phyloP scores from a whole-genome alignment of 306 rosid genomes.

The Hippophae tibetana region DNA sequence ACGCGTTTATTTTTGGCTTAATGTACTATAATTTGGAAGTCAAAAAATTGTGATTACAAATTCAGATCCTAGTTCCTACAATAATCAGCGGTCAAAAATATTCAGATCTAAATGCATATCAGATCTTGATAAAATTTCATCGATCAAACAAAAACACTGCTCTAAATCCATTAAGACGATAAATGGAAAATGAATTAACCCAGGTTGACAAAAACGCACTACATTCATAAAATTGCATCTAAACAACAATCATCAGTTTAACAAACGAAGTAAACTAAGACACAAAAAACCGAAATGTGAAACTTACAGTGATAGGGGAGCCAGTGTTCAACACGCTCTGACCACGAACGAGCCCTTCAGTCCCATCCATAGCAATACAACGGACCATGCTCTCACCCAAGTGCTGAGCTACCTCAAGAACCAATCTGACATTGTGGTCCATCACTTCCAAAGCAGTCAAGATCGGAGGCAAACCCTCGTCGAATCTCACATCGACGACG shows the following conservation, averaged over 20 bases:
- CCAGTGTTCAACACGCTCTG: slow-evolving; percentile 91
- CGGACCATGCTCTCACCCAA: slow-evolving; percentile 85
- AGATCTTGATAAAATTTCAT: too few relatives aligned
- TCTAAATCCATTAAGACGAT: not conserved
- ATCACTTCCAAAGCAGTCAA: slow-evolving; percentile 80
- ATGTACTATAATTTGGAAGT: too few relatives aligned
- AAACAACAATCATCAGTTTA: slow-evolving; percentile 1
- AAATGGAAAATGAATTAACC: not conserved
- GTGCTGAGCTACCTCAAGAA: slow-evolving; percentile 93
- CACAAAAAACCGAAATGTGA: not conserved
- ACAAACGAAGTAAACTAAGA: not conserved
- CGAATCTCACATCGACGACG: slow-evolving; percentile 85
- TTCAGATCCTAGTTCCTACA: too few relatives aligned
- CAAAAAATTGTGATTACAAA: too few relatives aligned
- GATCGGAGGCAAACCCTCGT: slow-evolving; percentile 86
- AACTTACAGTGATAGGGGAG: slow-evolving; percentile 76
- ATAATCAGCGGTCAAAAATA: too few relatives aligned
- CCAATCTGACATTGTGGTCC: slow-evolving; percentile 57
- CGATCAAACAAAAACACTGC: slow-evolving; percentile 1
- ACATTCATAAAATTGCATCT: not conserved
- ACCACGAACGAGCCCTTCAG: slow-evolving; percentile 89
- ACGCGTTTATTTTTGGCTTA: too few relatives aligned
- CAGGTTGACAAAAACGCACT: not conserved
- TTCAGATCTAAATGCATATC: too few relatives aligned
- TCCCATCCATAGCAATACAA: slow-evolving; percentile 94